Evolutionary conservation across 2,329 filamentous ascomycete species (phyloP).

Genomic region (Emydomyces testavorans): DNA sequence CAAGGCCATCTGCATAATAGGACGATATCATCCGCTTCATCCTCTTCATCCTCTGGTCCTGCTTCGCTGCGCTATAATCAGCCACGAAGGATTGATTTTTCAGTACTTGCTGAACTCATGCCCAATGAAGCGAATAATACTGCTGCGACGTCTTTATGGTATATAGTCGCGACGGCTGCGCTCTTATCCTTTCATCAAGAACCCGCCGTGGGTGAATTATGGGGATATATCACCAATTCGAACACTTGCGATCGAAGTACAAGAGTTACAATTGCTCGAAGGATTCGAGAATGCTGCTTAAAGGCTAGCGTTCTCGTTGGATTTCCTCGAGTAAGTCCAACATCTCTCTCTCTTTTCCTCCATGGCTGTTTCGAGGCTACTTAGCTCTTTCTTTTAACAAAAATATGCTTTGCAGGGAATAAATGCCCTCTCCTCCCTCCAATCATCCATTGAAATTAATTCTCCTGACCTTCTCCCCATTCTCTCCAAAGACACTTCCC

Average conservation of each 20-base stretch:
- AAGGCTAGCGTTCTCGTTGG: constrained; percentile 24
- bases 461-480: constrained; percentile 14
- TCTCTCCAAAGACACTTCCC: constrained; percentile 17
- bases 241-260: neutral
- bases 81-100: constrained; percentile 7
- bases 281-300: constrained; percentile 22
- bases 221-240: constrained; percentile 18
- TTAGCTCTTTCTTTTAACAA: no score
- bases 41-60: constrained; percentile 3
- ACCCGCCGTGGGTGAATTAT: constrained; percentile 19
- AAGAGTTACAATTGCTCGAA: constrained; percentile 17
- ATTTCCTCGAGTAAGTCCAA: constrained; percentile 21
- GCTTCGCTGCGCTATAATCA: neutral
- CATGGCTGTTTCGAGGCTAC: no score
- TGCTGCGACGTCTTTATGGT: constrained; percentile 18
- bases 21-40: constrained; percentile 1
- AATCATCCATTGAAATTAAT: constrained; percentile 17
- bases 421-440: constrained; percentile 21
- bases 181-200: constrained; percentile 22
- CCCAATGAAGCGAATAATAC: constrained; percentile 6
- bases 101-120: constrained; percentile 7
- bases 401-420: constrained; percentile 16
- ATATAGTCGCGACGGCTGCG: constrained; percentile 20
- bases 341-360: no score
- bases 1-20: constrained; percentile 9